A percentile compares a stretch with the other conserved stretches of the same genome.
Evolutionary conservation across 768 basidiomycete species (phyloP).

Genomic region (Mycena haematopus): DNA sequence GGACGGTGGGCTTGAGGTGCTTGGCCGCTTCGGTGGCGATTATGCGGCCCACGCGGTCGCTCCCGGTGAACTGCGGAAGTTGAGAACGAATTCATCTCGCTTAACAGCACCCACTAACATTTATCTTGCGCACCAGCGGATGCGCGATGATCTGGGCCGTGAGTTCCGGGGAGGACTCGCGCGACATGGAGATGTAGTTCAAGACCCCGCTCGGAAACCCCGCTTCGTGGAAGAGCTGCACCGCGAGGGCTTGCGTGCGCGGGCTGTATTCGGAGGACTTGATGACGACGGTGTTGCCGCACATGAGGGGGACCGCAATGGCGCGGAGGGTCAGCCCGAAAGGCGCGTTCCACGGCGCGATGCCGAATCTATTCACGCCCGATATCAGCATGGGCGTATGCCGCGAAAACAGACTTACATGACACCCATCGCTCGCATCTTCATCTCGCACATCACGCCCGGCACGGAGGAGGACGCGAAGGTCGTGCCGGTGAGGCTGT

Average conservation of each 20-base stretch:
- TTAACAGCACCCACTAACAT: constrained; percentile 43
- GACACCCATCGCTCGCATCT: constrained; percentile 46
- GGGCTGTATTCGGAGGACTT: constrained; percentile 60
- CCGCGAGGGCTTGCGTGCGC: constrained; percentile 49
- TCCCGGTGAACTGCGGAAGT: constrained; percentile 56
- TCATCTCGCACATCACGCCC: constrained; percentile 51
- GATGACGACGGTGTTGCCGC: constrained; percentile 62
- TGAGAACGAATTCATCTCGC: background rate
- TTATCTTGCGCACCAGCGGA: constrained; percentile 58
- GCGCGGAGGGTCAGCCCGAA: constrained; percentile 51
- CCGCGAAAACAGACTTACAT: constrained; percentile 38
- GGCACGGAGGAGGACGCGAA: constrained; percentile 49
- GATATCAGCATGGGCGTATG: background rate
- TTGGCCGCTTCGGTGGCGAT: constrained; percentile 62
- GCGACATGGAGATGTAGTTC: constrained; percentile 57
- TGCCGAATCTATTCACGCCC: constrained; percentile 47
- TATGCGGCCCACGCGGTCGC: constrained; percentile 58
- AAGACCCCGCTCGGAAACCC: constrained; percentile 67
- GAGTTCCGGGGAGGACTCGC: constrained; percentile 48
- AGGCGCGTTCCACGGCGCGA: constrained; percentile 65
- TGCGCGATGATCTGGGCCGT: constrained; percentile 62
- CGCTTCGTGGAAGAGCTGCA: constrained; percentile 58
- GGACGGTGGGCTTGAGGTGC: constrained; percentile 57
- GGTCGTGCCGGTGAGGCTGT: constrained; percentile 49
- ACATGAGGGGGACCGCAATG: constrained; percentile 52